A percentile compares a stretch with the other conserved stretches of the same genome.
Conservation (phyloP, 768 basidiomycete genomes). For the Phaffia tasmanica region DNA sequence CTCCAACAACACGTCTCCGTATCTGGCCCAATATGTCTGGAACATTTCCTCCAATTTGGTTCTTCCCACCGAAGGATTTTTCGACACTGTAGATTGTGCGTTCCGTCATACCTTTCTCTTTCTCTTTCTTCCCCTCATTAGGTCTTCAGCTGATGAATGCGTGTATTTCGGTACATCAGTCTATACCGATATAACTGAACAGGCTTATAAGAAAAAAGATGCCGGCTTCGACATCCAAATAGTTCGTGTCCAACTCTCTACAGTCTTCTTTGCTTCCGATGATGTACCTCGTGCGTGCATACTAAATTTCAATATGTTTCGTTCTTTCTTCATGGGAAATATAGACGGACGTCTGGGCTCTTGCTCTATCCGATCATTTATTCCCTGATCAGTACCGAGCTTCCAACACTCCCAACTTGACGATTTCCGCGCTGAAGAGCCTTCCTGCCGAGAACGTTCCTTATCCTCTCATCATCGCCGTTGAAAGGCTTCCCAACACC, state of each 20-base stretch:
- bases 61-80: slow-evolving; percentile 30
- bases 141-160: too few species aligned
- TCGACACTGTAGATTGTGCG: slow-evolving; percentile 24
- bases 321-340: not conserved
- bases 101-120: too few species aligned
- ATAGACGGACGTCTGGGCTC: slow-evolving; percentile 34
- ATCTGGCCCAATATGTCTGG: slow-evolving; percentile 36
- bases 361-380: slow-evolving; percentile 25
- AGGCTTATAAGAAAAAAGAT: slow-evolving; percentile 33
- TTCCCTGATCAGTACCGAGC: slow-evolving; percentile 34
- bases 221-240: slow-evolving; percentile 35
- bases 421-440: slow-evolving; percentile 27
- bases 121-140: too few species aligned
- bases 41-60: slow-evolving; percentile 36
- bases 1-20: slow-evolving; percentile 30
- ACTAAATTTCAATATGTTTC: not conserved
- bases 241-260: slow-evolving; percentile 10
- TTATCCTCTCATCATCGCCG: slow-evolving; percentile 37
- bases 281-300: not conserved
- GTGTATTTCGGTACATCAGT: slow-evolving; percentile 24
- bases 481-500: slow-evolving; percentile 31
- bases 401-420: slow-evolving; percentile 33
- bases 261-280: not conserved
- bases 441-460: slow-evolving; percentile 28
- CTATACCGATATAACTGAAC: slow-evolving; percentile 34